Evolutionary conservation across 148 eudicot species (phyloP).

Genomic region (Gaultheria prostrata): DNA sequence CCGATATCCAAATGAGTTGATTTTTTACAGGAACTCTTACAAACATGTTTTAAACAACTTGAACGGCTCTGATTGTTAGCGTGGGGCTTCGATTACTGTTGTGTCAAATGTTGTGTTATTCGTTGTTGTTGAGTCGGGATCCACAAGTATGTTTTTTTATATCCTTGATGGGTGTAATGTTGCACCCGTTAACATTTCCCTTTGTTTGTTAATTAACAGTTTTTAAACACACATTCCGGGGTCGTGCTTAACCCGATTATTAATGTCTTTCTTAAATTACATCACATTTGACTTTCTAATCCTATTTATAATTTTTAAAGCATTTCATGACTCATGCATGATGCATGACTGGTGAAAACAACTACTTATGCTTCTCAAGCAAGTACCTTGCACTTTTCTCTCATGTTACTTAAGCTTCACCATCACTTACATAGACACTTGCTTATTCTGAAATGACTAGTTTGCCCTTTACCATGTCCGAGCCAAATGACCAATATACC

Average conservation of each 20-base stretch:
- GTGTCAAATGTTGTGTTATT: too few relatives aligned
- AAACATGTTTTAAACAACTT: too few relatives aligned
- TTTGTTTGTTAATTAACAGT: too few relatives aligned
- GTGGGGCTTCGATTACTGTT: too few relatives aligned
- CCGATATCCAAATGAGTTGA: too few relatives aligned
- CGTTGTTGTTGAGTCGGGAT: too few relatives aligned
- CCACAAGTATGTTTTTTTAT: too few relatives aligned
- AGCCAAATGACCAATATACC: constrained; percentile 6
- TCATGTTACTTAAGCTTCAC: not conserved
- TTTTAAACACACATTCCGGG: not conserved
- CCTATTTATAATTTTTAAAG: not conserved
- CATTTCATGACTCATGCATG: not conserved
- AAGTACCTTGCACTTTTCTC: not conserved
- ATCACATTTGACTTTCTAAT: not conserved
- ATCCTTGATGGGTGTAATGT: too few relatives aligned
- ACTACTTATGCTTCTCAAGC: not conserved
- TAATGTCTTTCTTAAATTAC: not conserved
- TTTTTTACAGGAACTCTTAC: too few relatives aligned
- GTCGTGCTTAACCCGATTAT: not conserved
- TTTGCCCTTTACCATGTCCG: not conserved
- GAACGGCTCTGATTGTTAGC: too few relatives aligned
- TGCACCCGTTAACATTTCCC: too few relatives aligned
- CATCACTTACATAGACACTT: not conserved
- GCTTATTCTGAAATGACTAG: not conserved
- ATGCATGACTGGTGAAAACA: not conserved